These are phyloP conservation scores for Globisporangium radiosum DNA, from an alignment of 352 stramenopile genomes.

Conservation along the genomic window DNA sequence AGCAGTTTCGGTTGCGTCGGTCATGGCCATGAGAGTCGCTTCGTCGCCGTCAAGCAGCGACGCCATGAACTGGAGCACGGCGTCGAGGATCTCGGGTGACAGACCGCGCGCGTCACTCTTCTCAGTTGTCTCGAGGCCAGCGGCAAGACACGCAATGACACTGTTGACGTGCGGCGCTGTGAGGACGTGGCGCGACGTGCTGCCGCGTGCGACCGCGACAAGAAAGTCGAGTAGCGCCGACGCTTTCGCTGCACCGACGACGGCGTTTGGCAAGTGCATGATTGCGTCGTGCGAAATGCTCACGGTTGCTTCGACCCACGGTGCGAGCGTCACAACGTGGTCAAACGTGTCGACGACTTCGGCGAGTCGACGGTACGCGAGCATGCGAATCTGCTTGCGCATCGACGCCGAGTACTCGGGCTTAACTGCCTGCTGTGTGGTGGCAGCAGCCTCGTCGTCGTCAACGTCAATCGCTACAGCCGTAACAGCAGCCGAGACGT, in stretches of 20 bases:
- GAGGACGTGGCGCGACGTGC: conserved; percentile 31
- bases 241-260: conserved; percentile 69
- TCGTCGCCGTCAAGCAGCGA: conserved; percentile 76
- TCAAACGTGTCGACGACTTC: conserved; percentile 82
- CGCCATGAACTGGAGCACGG: conserved; percentile 70
- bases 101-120: conserved; percentile 36
- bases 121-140: conserved; percentile 29
- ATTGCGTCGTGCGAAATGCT: conserved; percentile 48
- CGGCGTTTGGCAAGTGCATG: conserved; percentile 52
- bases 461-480: conserved; percentile 11
- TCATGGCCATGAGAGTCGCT: conserved; percentile 19
- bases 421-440: conserved; percentile 4
- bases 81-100: conserved; percentile 58
- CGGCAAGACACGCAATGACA: conserved; percentile 64
- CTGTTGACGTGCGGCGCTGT: conserved; percentile 28
- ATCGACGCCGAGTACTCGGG: conserved; percentile 35
- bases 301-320: conserved; percentile 53
- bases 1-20: conserved; percentile 5
- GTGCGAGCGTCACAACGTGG: conserved; percentile 45
- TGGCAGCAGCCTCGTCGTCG: conserved; percentile 9
- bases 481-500: neutral
- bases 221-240: conserved; percentile 77
- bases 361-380: conserved; percentile 64
- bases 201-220: conserved; percentile 45
- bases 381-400: conserved; percentile 77